Conservation (phyloP, 2,329 filamentous ascomycete genomes). For the Kalaharituber pfeilii region DNA sequence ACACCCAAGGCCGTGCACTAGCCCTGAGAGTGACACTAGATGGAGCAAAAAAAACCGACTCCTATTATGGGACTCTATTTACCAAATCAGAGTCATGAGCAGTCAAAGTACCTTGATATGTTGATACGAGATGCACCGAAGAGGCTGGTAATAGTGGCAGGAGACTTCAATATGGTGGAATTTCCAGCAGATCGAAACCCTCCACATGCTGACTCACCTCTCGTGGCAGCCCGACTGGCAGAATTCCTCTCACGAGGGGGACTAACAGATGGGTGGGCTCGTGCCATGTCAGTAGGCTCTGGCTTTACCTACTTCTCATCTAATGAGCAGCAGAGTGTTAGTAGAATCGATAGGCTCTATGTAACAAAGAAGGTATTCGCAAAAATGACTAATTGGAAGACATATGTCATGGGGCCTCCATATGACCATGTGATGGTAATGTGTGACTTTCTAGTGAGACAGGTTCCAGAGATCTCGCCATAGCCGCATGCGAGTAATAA, state of each 20-base stretch:
- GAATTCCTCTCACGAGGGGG: neutral
- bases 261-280: neutral
- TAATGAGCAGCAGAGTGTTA: neutral
- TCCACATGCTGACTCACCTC: neutral
- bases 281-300: neutral
- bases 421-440: neutral
- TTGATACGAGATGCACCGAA: neutral
- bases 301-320: neutral
- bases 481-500: too few relatives aligned
- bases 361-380: neutral
- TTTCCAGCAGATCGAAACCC: neutral
- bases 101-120: neutral
- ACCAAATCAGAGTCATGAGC: neutral
- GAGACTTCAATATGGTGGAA: neutral
- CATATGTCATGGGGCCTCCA: neutral
- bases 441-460: neutral
- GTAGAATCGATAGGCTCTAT: neutral
- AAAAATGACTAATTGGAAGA: neutral
- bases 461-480: too few relatives aligned
- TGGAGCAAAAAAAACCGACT: neutral
- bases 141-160: neutral
- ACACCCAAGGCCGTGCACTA: neutral
- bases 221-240: neutral
- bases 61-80: neutral
- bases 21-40: neutral